Evolutionary conservation across 495 filamentous ascomycete species (phyloP).

Genomic region (Penicillium egyptiacum): DNA sequence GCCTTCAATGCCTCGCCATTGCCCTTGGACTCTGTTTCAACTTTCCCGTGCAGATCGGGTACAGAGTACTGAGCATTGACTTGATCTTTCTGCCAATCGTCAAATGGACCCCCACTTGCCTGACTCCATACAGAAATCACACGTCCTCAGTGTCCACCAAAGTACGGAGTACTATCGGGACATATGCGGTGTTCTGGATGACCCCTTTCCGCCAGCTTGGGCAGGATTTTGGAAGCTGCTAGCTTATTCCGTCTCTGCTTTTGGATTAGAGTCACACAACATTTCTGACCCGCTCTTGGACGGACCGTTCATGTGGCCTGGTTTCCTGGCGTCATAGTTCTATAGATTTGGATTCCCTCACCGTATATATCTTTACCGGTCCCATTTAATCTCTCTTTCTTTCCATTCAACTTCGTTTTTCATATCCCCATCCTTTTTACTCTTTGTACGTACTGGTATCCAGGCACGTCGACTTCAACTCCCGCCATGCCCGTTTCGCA

Average conservation of each 20-base stretch:
- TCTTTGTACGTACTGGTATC: slow-evolving; percentile 12
- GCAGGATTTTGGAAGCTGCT: slow-evolving; percentile 18
- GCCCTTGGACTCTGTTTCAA: slow-evolving; percentile 7
- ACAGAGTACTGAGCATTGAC: neutral
- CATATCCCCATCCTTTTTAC: slow-evolving; percentile 10
- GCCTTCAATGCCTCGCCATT: neutral
- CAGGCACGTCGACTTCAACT: slow-evolving; percentile 16
- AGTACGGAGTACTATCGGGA: slow-evolving; percentile 2
- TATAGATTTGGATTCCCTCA: slow-evolving; percentile 22
- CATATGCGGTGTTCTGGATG: slow-evolving; percentile 6
- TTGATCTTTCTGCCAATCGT: slow-evolving; percentile 10
- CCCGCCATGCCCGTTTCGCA: slow-evolving; percentile 57
- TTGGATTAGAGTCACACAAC: slow-evolving; percentile 9
- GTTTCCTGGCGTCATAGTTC: slow-evolving; percentile 23
- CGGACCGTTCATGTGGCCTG: slow-evolving; percentile 8
- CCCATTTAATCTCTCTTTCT: slow-evolving; percentile 24
- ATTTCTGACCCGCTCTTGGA: slow-evolving; percentile 22
- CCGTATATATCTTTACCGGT: slow-evolving; percentile 23
- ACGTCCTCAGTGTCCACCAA: slow-evolving; percentile 5
- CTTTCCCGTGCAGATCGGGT: slow-evolving; percentile 6
- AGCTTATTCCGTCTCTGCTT: neutral
- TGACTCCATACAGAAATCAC: slow-evolving; percentile 5
- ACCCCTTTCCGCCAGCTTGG: slow-evolving; percentile 10
- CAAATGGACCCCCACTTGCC: neutral
- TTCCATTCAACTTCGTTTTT: slow-evolving; percentile 29